Evolutionary conservation across 768 basidiomycete species (phyloP).

Genomic region (Naganishia friedmannii): DNA sequence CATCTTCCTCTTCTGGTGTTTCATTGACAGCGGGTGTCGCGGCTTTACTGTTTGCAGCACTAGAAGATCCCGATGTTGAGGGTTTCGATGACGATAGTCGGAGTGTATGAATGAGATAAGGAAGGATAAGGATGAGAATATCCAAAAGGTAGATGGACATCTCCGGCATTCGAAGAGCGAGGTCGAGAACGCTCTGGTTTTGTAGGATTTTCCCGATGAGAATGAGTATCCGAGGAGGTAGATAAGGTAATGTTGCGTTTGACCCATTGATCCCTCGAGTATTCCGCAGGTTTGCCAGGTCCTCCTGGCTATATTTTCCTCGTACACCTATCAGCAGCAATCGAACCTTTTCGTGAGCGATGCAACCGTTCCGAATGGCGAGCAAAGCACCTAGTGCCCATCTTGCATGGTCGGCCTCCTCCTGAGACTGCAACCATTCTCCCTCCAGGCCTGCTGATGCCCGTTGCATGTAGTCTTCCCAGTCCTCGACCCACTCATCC

Average conservation of each 20-base stretch:
- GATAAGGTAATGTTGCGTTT: constrained; percentile 16
- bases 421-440: constrained; percentile 16
- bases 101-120: constrained; percentile 17
- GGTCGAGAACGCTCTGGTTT: constrained; percentile 32
- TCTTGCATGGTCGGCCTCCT: constrained; percentile 14
- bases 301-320: constrained; percentile 7
- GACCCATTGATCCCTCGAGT: constrained; percentile 33
- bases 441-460: constrained; percentile 8
- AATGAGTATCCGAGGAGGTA: constrained; percentile 7
- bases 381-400: constrained; percentile 7
- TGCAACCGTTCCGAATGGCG: constrained; percentile 11
- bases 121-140: constrained; percentile 37
- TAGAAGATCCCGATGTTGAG: not conserved
- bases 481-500: constrained; percentile 69
- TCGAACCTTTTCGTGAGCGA: constrained; percentile 5
- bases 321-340: constrained; percentile 8
- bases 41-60: constrained; percentile 4
- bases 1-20: constrained; percentile 12
- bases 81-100: constrained; percentile 8
- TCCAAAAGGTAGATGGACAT: constrained; percentile 50
- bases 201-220: constrained; percentile 8
- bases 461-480: not conserved
- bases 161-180: constrained; percentile 45
- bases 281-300: constrained; percentile 20
- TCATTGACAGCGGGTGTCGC: not conserved